Evolutionary conservation across 2,329 filamentous ascomycete genomes (phyloP), one percentile per base, ranked within the genome.

Genomic region (Chaetomiaceae sp.): DNA sequence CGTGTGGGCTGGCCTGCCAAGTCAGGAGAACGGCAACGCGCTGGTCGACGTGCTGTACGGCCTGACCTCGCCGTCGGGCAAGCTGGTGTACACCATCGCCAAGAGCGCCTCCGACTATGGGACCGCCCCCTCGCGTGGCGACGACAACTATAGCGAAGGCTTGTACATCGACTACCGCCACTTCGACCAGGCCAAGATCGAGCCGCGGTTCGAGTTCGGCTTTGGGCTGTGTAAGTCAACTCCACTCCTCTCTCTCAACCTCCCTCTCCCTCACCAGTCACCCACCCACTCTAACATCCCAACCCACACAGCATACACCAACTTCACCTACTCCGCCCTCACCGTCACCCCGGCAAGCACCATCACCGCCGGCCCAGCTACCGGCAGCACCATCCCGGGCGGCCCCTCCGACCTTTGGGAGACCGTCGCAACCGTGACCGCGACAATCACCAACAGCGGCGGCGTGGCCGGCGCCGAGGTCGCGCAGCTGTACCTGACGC

Each of bases 31-130:
- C 18, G 88, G 89, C 40, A 86, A 89, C 60, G 76, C 84, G 3
- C 79, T 95, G 45, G 77, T 79, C 11, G 87, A 94, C 57, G 75
- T 95, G n/a, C 78, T 95, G 10, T 95, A 90, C 64, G 88, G 89
- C 35, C 78, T 76, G 49, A 76, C 84, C 51, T 90, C 88, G 67
- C 88, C 88, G 1, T 79, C 79, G 20, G 89, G 79, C 41, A 85
- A 88, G 53, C 77, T 84, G 0, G 83, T 86, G 3, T 95, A 94
- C 65, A 93, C 88, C 11, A 71, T 74, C 30, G 77, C 78, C 2
- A 75, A 74, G 12, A 72, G 76, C 51, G 79, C 84, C 57, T 93
- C 89, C 58, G 84, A 83, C 30, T 75, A 76, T 7, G 75, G 84
- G n/a, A n/a, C n/a, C n/a, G n/a, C n/a, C n/a, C n/a, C 24, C 89